Percentiles rank a stretch among this genome's conserved stretches.
These are phyloP conservation scores for Aphanomyces astaci DNA, from an alignment of 352 stramenopile species.

Conservation along the genomic window DNA sequence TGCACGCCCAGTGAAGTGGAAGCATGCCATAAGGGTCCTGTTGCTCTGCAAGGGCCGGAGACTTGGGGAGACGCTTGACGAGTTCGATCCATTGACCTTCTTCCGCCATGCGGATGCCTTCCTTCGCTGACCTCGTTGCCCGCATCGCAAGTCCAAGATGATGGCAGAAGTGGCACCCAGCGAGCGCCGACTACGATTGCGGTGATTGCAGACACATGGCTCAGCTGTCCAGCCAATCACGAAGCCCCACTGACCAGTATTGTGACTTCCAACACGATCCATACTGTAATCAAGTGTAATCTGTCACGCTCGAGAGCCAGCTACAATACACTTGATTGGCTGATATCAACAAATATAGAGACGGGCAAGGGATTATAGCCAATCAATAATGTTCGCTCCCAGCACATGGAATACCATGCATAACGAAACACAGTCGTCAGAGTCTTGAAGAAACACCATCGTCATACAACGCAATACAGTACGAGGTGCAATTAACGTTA, in stretches of 20 bases:
- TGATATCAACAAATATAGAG: background rate
- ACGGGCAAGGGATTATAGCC: background rate
- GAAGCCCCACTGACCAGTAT: background rate
- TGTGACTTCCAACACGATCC: no score
- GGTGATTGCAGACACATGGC: background rate
- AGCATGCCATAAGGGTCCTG: conserved; percentile 81
- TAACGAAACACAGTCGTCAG: no score
- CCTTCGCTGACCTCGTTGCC: conserved; percentile 29
- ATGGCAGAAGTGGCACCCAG: background rate
- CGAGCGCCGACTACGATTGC: background rate
- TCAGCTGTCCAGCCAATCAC: background rate
- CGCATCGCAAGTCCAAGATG: background rate
- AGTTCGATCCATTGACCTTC: conserved; percentile 72
- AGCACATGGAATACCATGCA: no score
- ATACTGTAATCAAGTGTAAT: background rate
- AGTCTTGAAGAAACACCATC: no score
- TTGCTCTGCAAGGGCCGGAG: conserved; percentile 62
- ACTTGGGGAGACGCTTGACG: conserved; percentile 42
- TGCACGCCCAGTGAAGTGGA: conserved; percentile 77
- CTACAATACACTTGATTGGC: no score
- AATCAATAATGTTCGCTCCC: no score
- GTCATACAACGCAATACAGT: no score
- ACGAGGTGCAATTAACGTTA: no score
- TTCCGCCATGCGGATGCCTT: conserved; percentile 70
- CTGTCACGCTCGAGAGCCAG: background rate